Evolutionary conservation across 2,329 filamentous ascomycete species (phyloP).

Genomic region (Aspergillus fischeri): DNA sequence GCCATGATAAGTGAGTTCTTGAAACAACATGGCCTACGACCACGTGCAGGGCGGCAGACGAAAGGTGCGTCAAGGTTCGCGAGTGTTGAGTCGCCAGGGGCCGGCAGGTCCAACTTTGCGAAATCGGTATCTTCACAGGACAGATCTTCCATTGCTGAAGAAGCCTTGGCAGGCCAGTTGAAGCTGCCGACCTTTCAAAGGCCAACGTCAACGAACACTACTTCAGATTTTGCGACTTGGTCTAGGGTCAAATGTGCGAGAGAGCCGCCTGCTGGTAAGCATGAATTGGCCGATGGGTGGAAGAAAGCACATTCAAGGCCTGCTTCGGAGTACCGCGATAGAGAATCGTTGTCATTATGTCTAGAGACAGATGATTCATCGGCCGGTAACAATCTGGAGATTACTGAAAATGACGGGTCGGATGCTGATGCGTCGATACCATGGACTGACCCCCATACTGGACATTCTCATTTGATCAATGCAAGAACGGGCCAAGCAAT

Average conservation of each 20-base stretch:
- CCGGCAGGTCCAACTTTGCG: neutral
- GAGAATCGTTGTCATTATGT: neutral
- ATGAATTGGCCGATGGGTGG: conserved; percentile 3
- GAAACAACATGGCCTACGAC: conserved; percentile 65
- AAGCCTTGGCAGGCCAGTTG: conserved; percentile 20
- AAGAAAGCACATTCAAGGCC: conserved; percentile 1
- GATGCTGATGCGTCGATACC: conserved; percentile 19
- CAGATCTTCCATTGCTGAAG: conserved; percentile 16
- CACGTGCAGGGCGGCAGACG: conserved; percentile 35
- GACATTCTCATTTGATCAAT: conserved; percentile 31
- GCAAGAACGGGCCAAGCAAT: conserved; percentile 33
- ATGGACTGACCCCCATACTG: conserved; percentile 61
- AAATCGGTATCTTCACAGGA: neutral
- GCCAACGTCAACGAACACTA: conserved; percentile 3
- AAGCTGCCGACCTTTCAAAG: conserved; percentile 29
- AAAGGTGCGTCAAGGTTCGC: conserved; percentile 2
- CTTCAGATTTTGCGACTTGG: conserved; percentile 34
- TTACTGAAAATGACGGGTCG: neutral
- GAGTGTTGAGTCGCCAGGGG: neutral
- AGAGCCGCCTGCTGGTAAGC: conserved; percentile 1
- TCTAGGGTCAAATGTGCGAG: conserved; percentile 39
- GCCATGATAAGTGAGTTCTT: conserved; percentile 72
- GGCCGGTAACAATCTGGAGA: neutral
- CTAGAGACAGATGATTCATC: neutral
- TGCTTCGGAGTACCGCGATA: neutral